Percentiles rank a stretch among this genome's conserved stretches.
These are phyloP conservation scores for Zoysia matrella DNA, from an alignment of 202 grass and related monocot genomes.

Conservation along the genomic window DNA sequence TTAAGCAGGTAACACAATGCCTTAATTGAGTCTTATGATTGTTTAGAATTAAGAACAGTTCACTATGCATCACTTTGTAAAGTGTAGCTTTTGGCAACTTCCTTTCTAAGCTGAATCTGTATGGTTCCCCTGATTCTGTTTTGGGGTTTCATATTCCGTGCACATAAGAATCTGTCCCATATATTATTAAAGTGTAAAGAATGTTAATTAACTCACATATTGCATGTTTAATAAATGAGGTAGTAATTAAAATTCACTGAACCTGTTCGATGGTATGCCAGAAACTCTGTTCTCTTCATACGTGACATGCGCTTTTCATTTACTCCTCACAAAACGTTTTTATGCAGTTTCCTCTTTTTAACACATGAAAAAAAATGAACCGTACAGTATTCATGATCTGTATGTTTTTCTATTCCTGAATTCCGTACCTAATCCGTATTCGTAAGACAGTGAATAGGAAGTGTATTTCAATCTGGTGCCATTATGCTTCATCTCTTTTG, in stretches of 20 bases:
- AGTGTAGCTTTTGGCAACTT: background rate
- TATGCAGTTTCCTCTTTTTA: background rate
- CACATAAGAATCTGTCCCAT: background rate
- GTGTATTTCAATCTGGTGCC: background rate
- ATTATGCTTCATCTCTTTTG: background rate
- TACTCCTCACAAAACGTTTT: background rate
- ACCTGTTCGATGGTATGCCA: background rate
- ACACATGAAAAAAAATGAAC: no score
- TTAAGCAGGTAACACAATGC: constrained; percentile 3
- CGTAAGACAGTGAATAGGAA: background rate
- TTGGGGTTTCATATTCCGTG: background rate
- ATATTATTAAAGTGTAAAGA: no score
- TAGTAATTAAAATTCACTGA: background rate
- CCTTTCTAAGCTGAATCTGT: background rate
- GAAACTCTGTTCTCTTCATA: background rate
- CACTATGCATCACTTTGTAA: background rate
- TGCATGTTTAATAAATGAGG: background rate
- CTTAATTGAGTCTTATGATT: background rate
- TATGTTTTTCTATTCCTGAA: no score
- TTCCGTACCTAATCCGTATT: background rate
- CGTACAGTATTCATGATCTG: no score
- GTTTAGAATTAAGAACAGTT: background rate
- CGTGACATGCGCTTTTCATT: background rate
- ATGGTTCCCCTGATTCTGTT: background rate
- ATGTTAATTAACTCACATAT: background rate